These are phyloP conservation scores for Picea glauca DNA, from an alignment of 75 land plant species.

Conservation along the genomic window DNA sequence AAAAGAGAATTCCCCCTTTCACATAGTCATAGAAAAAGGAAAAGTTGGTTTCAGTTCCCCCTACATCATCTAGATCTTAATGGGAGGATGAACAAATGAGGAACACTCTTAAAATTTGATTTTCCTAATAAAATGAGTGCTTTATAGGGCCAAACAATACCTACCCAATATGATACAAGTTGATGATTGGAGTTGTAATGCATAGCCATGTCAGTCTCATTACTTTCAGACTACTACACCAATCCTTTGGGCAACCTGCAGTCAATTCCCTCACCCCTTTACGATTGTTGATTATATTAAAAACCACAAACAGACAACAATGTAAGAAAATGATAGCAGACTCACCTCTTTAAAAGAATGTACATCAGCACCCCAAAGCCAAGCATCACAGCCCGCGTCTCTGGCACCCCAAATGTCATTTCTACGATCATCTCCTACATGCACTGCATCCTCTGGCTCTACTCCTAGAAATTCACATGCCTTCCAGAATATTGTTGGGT, in stretches of 20 bases:
- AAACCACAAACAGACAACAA: neutral
- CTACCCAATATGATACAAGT: too few relatives aligned
- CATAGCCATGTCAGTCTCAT: too few relatives aligned
- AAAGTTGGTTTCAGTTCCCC: too few relatives aligned
- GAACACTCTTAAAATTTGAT: too few relatives aligned
- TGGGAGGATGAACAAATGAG: too few relatives aligned
- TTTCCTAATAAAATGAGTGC: too few relatives aligned
- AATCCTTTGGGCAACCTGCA: conserved; percentile 54
- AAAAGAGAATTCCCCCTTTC: too few relatives aligned
- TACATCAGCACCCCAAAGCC: conserved; percentile 97
- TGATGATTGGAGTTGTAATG: too few relatives aligned
- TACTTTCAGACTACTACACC: conserved; percentile 32
- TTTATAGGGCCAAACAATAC: too few relatives aligned
- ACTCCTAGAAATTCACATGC: conserved; percentile 86
- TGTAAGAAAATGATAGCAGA: neutral
- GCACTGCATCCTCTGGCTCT: conserved; percentile 83
- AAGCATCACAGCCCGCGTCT: conserved; percentile 97
- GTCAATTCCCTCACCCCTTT: neutral
- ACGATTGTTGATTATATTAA: neutral
- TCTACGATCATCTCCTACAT: conserved; percentile 90
- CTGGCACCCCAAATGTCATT: conserved; percentile 93
- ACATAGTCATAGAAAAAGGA: too few relatives aligned
- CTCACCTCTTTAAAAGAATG: conserved; percentile 76
- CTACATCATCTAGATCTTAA: too few relatives aligned
- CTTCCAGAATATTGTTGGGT: conserved; percentile 78